Conservation (phyloP, 2,329 filamentous ascomycete species). For the Botrytis byssoidea region DNA sequence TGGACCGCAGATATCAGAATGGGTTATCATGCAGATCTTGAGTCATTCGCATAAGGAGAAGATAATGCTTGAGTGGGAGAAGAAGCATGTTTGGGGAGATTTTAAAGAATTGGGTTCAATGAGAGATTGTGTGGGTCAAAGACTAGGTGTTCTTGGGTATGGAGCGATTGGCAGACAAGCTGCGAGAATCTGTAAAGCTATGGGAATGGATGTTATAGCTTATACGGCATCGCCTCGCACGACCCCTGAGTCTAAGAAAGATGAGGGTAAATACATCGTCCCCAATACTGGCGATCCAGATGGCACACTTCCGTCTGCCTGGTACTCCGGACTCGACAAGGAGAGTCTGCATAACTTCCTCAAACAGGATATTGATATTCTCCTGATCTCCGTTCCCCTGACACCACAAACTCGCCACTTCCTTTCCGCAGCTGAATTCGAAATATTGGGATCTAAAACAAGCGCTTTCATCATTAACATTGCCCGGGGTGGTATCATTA, state of each 20-base stretch:
- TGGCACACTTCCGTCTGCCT: constrained; percentile 40
- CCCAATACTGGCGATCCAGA: constrained; percentile 53
- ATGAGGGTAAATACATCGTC: constrained; percentile 58
- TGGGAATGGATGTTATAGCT: constrained; percentile 64
- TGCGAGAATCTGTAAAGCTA: constrained; percentile 51
- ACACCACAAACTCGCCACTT: constrained; percentile 40
- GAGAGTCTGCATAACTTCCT: constrained; percentile 40
- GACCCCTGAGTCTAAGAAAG: constrained; percentile 56
- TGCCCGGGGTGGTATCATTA: constrained; percentile 58
- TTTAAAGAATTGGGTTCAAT: constrained; percentile 39
- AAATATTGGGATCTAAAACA: constrained; percentile 37
- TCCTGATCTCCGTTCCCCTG: constrained; percentile 42
- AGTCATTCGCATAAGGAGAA: constrained; percentile 56
- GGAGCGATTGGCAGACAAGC: constrained; percentile 43
- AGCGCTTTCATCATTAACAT: constrained; percentile 63
- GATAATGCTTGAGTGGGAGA: constrained; percentile 56
- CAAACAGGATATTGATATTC: constrained; percentile 40
- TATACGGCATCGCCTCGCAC: constrained; percentile 61
- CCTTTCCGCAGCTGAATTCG: constrained; percentile 44
- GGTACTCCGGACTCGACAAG: constrained; percentile 41
- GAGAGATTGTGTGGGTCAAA: constrained; percentile 56
- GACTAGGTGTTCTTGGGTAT: constrained; percentile 51
- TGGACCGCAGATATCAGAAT: constrained; percentile 63
- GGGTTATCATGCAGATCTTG: constrained; percentile 62
- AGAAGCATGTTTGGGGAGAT: constrained; percentile 52